Evolutionary conservation across 768 basidiomycete genomes (phyloP).

Genomic region (Boletus rufocinnamomeus): DNA sequence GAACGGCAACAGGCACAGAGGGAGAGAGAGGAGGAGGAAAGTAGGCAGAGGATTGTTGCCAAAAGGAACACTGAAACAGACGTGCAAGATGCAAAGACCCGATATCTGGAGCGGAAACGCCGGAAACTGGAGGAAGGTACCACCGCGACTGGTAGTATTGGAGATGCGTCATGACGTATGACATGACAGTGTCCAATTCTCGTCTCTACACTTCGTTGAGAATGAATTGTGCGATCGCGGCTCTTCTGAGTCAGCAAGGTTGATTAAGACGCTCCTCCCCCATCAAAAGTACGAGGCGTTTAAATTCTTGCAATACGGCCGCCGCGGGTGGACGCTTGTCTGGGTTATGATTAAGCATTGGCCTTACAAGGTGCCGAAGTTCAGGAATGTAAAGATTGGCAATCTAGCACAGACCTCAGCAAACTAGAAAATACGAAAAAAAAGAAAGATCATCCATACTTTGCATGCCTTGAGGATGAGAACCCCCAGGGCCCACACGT

Average conservation of each 20-base stretch:
- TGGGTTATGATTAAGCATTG: constrained; percentile 60
- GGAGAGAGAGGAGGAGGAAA: constrained; percentile 61
- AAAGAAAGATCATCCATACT: constrained; percentile 40
- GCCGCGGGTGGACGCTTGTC: constrained; percentile 52
- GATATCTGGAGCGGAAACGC: constrained; percentile 80
- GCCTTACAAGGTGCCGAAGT: constrained; percentile 53
- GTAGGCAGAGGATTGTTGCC: constrained; percentile 62
- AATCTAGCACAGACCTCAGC: constrained; percentile 40
- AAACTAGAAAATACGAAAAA: neutral
- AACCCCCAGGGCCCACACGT: constrained; percentile 72
- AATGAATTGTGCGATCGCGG: neutral
- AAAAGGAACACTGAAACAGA: constrained; percentile 78
- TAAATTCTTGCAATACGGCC: constrained; percentile 52
- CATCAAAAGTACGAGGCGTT: constrained; percentile 48
- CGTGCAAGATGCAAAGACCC: constrained; percentile 70
- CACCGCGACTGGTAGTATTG: neutral
- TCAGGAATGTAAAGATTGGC: constrained; percentile 61
- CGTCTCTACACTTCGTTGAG: neutral
- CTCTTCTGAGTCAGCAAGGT: constrained; percentile 10
- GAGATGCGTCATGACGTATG: constrained; percentile 14
- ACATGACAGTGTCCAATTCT: neutral
- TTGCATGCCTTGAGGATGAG: constrained; percentile 66
- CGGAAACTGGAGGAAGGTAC: constrained; percentile 58
- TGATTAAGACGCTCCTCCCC: constrained; percentile 35
- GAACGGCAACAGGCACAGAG: constrained; percentile 57